phyloP scores from a whole-genome alignment of 1,139 yeast species.

The Kurtzmaniella quercitrusa region DNA sequence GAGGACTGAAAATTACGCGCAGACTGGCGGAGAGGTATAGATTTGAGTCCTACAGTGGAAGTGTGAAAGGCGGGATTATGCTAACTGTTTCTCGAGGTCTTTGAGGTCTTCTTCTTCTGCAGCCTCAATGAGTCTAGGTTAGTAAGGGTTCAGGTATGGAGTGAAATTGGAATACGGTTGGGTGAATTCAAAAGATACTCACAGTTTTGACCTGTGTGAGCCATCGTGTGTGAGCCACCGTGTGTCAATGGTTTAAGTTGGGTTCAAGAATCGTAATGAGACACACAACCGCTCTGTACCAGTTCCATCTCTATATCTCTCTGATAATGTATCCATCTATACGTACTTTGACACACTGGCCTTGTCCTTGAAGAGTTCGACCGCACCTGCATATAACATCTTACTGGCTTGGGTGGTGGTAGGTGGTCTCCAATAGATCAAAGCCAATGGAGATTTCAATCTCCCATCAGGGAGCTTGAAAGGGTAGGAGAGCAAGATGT shows the following conservation, averaged over 20 bases:
- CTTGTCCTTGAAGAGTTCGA: conserved; percentile 70
- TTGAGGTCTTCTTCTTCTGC: conserved; percentile 63
- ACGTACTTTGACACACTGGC: conserved; percentile 70
- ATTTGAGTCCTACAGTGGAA: background rate
- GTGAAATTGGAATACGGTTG: background rate
- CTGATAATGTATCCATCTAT: too few species aligned
- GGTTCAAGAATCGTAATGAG: too few species aligned
- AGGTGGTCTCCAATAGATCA: conserved; percentile 82
- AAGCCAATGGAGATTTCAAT: conserved; percentile 65
- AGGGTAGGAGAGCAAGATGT: conserved; percentile 74
- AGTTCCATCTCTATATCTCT: background rate
- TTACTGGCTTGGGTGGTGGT: conserved; percentile 73
- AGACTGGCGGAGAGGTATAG: too few species aligned
- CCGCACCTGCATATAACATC: conserved; percentile 89
- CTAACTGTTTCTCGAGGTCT: conserved; percentile 30
- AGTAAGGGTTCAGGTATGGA: conserved; percentile 14
- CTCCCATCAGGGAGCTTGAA: conserved; percentile 67
- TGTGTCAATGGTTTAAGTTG: too few species aligned
- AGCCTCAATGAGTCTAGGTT: conserved; percentile 45
- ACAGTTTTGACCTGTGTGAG: too few species aligned
- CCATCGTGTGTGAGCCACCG: too few species aligned
- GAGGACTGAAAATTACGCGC: background rate
- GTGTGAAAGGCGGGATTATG: conserved; percentile 6
- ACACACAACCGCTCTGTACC: too few species aligned
- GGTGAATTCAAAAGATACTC: too few species aligned